Evolutionary conservation across 257 asterid genomes (phyloP).

Genomic region (Salvia miltiorrhiza): DNA sequence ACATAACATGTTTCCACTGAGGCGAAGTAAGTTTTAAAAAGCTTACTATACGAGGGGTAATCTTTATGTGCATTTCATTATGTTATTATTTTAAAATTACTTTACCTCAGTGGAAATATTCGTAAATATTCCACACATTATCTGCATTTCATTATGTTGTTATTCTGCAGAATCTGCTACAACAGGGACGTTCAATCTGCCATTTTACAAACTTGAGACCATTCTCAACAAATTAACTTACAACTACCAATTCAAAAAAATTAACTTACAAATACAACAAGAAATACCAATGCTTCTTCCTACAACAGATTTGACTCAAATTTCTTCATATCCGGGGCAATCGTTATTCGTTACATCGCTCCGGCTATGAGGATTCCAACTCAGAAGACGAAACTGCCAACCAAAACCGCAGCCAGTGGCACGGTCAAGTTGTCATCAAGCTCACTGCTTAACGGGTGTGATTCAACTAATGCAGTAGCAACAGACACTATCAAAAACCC

Average conservation of each 20-base stretch:
- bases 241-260: background rate
- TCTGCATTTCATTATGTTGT: background rate
- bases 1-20: too few species aligned
- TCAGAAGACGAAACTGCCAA: constrained; percentile 65
- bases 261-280: background rate
- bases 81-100: too few species aligned
- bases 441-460: constrained; percentile 80
- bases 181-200: background rate
- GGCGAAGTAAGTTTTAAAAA: too few species aligned
- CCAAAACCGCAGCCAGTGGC: constrained; percentile 62
- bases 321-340: background rate
- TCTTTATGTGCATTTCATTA: too few species aligned
- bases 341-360: background rate
- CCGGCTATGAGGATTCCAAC: constrained; percentile 1
- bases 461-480: constrained; percentile 78
- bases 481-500: constrained; percentile 65
- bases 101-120: too few species aligned
- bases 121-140: background rate
- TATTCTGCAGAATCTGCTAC: background rate
- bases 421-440: constrained; percentile 91
- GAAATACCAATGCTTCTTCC: background rate
- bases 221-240: too few species aligned
- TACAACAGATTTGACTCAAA: background rate
- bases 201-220: constrained; percentile 7
- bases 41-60: too few species aligned